phyloP scores from a whole-genome alignment of 371 early-diverging fungal genomes.

The Actinomortierella ambigua region DNA sequence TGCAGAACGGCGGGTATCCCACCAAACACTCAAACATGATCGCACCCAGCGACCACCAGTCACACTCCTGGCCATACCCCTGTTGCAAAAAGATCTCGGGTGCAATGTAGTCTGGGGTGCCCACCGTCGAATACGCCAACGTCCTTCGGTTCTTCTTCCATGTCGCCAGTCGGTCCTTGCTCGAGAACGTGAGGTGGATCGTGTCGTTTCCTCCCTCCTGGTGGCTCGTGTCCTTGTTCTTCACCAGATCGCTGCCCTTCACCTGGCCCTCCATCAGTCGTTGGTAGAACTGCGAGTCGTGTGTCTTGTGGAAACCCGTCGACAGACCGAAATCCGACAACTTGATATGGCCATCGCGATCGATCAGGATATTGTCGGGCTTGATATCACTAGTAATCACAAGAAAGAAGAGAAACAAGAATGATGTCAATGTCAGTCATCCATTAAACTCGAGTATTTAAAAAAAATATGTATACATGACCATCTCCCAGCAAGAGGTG shows the following conservation, averaged over 20 bases:
- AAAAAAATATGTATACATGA: too few relatives aligned
- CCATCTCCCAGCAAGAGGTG: too few relatives aligned
- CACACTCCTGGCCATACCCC: slow-evolving; percentile 97
- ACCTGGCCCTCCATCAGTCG: slow-evolving; percentile 64
- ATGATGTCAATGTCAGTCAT: slow-evolving; percentile 12
- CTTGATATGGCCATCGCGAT: slow-evolving; percentile 88
- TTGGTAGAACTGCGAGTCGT: slow-evolving; percentile 94
- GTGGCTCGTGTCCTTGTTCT: slow-evolving; percentile 1
- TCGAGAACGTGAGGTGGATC: slow-evolving; percentile 84
- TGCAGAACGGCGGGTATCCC: slow-evolving; percentile 98
- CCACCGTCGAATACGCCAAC: slow-evolving; percentile 92
- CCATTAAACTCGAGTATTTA: too few relatives aligned
- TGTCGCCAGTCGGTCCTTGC: slow-evolving; percentile 88
- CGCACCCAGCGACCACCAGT: slow-evolving; percentile 99
- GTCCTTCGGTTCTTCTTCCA: slow-evolving; percentile 97
- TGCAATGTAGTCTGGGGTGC: slow-evolving; percentile 98
- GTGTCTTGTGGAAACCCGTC: slow-evolving; percentile 97
- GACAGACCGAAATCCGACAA: slow-evolving; percentile 97
- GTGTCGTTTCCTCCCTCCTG: slow-evolving; percentile 57
- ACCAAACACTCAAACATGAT: slow-evolving; percentile 99
- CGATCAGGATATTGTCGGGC: slow-evolving; percentile 88
- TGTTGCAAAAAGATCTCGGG: slow-evolving; percentile 93
- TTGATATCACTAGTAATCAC: slow-evolving; percentile 73
- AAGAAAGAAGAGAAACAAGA: slow-evolving; percentile 3
- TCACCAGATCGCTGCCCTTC: slow-evolving; percentile 42